A percentile compares a stretch with the other conserved stretches of the same genome.
These are phyloP conservation scores for Pseudogymnoascus sp. DNA, from an alignment of 2,329 filamentous ascomycete species.

Conservation along the genomic window DNA sequence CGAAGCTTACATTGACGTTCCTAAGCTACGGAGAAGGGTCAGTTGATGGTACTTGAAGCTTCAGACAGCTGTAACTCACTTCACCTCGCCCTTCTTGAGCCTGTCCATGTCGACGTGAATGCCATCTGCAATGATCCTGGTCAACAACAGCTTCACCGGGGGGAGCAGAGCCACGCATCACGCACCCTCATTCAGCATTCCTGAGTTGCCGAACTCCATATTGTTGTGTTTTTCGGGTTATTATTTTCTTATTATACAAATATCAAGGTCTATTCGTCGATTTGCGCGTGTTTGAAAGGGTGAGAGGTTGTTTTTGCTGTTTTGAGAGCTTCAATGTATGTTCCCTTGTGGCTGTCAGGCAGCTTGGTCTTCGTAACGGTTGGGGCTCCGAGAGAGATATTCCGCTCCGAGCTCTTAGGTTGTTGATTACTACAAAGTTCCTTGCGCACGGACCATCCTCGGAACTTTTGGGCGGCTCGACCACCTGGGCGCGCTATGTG, in stretches of 20 bases:
- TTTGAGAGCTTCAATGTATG: conserved; percentile 10
- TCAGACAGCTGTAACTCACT: conserved; percentile 54
- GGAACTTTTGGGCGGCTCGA: conserved; percentile 3
- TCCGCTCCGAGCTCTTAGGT: not conserved
- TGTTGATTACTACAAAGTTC: not conserved
- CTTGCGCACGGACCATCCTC: not conserved
- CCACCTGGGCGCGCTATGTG: not conserved
- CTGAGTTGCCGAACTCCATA: conserved; percentile 60
- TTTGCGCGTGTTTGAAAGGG: not conserved
- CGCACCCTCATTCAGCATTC: conserved; percentile 58
- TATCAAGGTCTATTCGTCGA: not conserved
- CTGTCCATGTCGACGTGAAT: conserved; percentile 99
- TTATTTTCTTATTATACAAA: conserved; percentile 8
- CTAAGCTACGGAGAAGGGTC: conserved; percentile 56
- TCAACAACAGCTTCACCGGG: conserved; percentile 23
- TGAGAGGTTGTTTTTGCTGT: not conserved
- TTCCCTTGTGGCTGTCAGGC: not conserved
- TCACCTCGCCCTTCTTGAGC: conserved; percentile 97
- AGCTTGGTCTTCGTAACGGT: conserved; percentile 10
- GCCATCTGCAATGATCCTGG: conserved; percentile 61
- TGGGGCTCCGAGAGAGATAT: not conserved
- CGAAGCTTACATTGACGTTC: conserved; percentile 82
- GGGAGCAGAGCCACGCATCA: conserved; percentile 16
- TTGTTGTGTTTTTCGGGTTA: conserved; percentile 16
- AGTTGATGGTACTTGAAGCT: conserved; percentile 20